Base-by-base conservation (phyloP, 352 stramenopile genomes). In the Phytophthora tubulina region DNA sequence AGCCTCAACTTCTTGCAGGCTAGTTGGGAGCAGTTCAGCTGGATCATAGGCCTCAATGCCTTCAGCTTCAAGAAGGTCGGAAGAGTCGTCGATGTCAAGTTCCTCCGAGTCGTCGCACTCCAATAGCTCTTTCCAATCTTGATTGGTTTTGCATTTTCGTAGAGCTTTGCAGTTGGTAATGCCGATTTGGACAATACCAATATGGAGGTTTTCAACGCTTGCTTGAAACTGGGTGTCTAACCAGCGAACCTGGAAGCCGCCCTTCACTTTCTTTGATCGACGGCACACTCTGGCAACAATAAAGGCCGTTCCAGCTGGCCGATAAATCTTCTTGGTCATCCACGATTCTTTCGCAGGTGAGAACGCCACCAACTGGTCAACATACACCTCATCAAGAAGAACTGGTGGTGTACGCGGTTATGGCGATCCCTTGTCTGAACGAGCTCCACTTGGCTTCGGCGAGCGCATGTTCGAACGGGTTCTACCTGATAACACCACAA, bases 301-400 rank as follows among this genome's bases (percentile, higher is more conserved):
- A 14, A 49, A 49, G 2, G 36, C 10, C 21, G 36, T 59, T 14
- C 52, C 52, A 17, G 8, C 52, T 9, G 35, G 36, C 10, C n/a
- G 35, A 17, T 38, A 49, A 3, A 49, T 15, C 6, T 48, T 59
- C 27, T 49, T 59, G 9, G 27, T 33, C 35, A 59, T 36, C 52
- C 52, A 49, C 5, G 35, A 36, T 27, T 59, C 33, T 49, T n/a
- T 59, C 31, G 36, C 36, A 3, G 52, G 52, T 6, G n/a, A 46
- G 21, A 33, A 49, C 3, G 52, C 2, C 36, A 59, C 52, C 5
- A 13, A 49, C 30, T 48, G 21, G 21, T 21, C 21, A 35, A 57
- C 45, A 30, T 57, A 57, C 50, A 57, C 21, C 5, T 57, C 7
- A 4, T 57, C n/a, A 57, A 57, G 33, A 17, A 57, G 21, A 21